Evolutionary conservation across 1,139 yeast genomes (phyloP).

Genomic region (Dujonia santamariae): DNA sequence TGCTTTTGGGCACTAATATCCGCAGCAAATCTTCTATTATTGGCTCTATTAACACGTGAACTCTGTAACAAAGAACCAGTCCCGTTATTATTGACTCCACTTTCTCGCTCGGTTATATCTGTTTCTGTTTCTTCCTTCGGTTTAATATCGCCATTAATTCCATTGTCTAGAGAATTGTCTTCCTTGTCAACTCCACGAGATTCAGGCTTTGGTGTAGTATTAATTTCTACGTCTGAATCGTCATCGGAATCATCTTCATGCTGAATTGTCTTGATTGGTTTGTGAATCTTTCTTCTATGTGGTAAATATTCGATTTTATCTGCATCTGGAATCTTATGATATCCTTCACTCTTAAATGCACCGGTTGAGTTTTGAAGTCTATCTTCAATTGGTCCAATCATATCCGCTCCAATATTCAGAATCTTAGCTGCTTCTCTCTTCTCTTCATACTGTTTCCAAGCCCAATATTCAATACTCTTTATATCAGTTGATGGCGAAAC

Average conservation of each 20-base stretch:
- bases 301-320: conserved; percentile 77
- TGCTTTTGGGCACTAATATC: conserved; percentile 82
- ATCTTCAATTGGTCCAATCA: conserved; percentile 28
- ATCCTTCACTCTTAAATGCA: conserved; percentile 74
- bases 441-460: conserved; percentile 54
- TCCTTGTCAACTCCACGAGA: background rate
- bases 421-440: conserved; percentile 22
- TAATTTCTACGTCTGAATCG: conserved; percentile 4
- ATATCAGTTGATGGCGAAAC: conserved; percentile 24
- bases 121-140: background rate
- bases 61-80: conserved; percentile 41
- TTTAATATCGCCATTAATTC: background rate
- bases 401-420: conserved; percentile 23
- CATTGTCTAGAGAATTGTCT: background rate
- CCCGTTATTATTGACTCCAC: background rate
- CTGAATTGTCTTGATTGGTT: conserved; percentile 56
- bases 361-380: conserved; percentile 51
- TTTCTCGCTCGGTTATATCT: background rate
- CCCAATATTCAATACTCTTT: conserved; percentile 56
- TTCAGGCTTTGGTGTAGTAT: background rate
- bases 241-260: conserved; percentile 51
- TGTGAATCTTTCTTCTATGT: conserved; percentile 57
- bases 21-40: conserved; percentile 86
- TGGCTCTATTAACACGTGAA: conserved; percentile 85
- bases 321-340: conserved; percentile 66